phyloP scores from a whole-genome alignment of 2,329 filamentous ascomycete species.

The Penicillium sp. region DNA sequence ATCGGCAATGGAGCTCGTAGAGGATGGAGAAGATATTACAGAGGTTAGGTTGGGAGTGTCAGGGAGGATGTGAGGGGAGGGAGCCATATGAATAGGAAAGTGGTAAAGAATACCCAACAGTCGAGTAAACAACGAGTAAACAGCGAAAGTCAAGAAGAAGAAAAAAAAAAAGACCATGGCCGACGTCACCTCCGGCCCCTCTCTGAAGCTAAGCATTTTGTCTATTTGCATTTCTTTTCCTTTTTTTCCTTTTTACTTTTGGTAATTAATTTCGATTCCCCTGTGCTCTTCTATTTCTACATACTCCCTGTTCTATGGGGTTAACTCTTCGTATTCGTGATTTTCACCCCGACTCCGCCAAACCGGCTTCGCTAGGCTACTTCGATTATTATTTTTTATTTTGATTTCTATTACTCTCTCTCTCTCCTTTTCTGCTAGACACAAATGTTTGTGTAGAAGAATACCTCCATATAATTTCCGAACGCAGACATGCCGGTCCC shows the following conservation, averaged over 20 bases:
- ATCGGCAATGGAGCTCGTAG: constrained; percentile 10
- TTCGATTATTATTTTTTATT: not conserved
- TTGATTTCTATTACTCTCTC: not conserved
- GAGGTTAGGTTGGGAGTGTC: not conserved
- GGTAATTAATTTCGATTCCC: not conserved
- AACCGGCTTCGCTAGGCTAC: constrained; percentile 1
- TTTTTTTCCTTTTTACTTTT: not conserved
- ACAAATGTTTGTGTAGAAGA: not conserved
- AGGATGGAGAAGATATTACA: not conserved
- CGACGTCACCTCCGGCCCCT: constrained; percentile 16
- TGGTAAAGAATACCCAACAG: too few relatives aligned
- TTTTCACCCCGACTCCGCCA: not conserved
- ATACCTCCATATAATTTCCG: constrained; percentile 13
- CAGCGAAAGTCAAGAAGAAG: too few relatives aligned
- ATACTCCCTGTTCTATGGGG: not conserved
- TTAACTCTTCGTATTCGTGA: not conserved
- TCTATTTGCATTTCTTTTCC: too few relatives aligned
- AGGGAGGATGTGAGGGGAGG: not conserved
- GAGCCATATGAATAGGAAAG: too few relatives aligned
- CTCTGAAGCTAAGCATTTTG: constrained; percentile 11
- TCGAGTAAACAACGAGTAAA: too few relatives aligned
- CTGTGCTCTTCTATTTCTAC: not conserved
- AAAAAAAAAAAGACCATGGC: not conserved
- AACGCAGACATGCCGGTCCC: constrained; percentile 37
- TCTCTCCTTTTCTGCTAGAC: not conserved